Evolutionary conservation across 345 rosid genomes (phyloP), one percentile per base, ranked within the genome.

Genomic region (Cardamine resedifolia): DNA sequence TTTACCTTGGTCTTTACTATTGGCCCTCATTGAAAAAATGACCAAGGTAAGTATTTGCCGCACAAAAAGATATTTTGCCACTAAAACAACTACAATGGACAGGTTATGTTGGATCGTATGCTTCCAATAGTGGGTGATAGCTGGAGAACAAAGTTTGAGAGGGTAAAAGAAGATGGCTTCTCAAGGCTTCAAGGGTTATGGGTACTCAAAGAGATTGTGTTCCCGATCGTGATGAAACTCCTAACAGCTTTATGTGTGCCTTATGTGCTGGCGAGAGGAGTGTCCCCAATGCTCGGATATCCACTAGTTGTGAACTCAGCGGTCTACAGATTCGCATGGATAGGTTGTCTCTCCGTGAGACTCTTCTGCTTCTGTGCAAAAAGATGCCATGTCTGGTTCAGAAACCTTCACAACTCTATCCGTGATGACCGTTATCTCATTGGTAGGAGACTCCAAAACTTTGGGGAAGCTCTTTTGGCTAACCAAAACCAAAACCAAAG

Each of bases 31-130:
- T n/a, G n/a, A n/a, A n/a, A n/a, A n/a, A n/a, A n/a, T n/a, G n/a
- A n/a, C n/a, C n/a, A n/a, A n/a, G n/a, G n/a, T n/a, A n/a, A n/a
- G n/a, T n/a, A n/a, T n/a, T 23, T 23, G 24, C 24, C 24, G 1
- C 24, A 23, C 2, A 26, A 20, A n/a, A 28, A 28, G 15, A 45
- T 9, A 59, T 39, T 0, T 41, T 18, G 58, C 51, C 39, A 44
- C 69, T 60, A 12, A 68, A 53, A 33, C 4, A 11, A 33, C 0
- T 6, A 33, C 9, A 14, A 52, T 69, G 74, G 34, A 45, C 86
- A 94, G 98, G 98, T 91, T 43, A 91, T 91, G 99, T 62, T 95
- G 81, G 98, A 96, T 77, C 97, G 90, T 69, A 90, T 96, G 99
- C 85, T 96, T 87, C 98, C 99, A 15, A 83, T 96, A 72, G 84